Conservation (phyloP, 2,329 filamentous ascomycete genomes). For the Colletotrichum musae region DNA sequence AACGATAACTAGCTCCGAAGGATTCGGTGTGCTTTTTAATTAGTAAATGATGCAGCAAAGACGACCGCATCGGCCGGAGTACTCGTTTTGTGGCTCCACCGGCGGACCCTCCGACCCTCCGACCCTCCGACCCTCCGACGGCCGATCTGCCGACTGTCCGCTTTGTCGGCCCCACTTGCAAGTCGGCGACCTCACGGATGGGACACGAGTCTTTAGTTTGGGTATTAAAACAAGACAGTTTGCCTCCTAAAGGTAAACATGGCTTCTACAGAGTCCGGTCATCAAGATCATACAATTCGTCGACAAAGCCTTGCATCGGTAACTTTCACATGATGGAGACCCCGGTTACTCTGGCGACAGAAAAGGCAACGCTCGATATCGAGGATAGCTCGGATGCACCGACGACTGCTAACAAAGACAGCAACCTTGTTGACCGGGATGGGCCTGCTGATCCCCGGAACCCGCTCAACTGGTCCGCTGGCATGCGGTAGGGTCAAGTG, state of each 20-base stretch:
- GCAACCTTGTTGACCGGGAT: slow-evolving; percentile 69
- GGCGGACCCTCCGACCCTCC: slow-evolving; percentile 15
- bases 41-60: too few species aligned
- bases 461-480: slow-evolving; percentile 70
- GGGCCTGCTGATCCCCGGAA: slow-evolving; percentile 69
- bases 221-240: neutral
- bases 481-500: slow-evolving; percentile 53
- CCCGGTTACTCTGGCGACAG: neutral
- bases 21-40: too few species aligned
- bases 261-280: neutral
- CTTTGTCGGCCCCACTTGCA: neutral
- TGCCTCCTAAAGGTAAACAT: neutral
- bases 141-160: slow-evolving; percentile 8
- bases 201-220: neutral
- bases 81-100: neutral
- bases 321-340: slow-evolving; percentile 4
- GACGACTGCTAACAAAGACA: neutral
- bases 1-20: too few species aligned
- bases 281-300: neutral
- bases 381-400: slow-evolving; percentile 9
- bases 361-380: neutral
- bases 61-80: neutral
- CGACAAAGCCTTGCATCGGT: neutral
- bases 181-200: slow-evolving; percentile 5
- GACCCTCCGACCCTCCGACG: slow-evolving; percentile 13